These are phyloP conservation scores for Hygrocybe punicea DNA, from an alignment of 768 basidiomycete genomes.

Conservation along the genomic window DNA sequence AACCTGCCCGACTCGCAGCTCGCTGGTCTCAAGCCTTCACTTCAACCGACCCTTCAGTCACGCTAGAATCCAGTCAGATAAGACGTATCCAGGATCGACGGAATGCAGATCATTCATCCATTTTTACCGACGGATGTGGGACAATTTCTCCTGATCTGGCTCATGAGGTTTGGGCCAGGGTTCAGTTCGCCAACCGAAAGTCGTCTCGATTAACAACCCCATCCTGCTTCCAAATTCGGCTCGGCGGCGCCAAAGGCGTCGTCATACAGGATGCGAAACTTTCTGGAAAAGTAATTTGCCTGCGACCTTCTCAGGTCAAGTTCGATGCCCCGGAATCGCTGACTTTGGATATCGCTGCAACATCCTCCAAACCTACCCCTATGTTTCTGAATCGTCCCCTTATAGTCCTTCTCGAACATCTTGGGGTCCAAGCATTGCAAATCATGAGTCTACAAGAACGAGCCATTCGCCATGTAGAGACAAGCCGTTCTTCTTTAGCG, in stretches of 20 bases:
- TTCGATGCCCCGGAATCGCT: conserved; percentile 38
- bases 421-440: conserved; percentile 42
- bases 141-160: conserved; percentile 40
- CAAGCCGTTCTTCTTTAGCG: conserved; percentile 26
- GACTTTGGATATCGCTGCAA: conserved; percentile 48
- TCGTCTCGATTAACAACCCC: conserved; percentile 23
- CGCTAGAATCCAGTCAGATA: conserved; percentile 37
- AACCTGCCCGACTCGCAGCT: conserved; percentile 51
- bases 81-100: conserved; percentile 25
- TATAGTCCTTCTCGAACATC: conserved; percentile 48
- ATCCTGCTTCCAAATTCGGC: conserved; percentile 44
- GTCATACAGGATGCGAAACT: conserved; percentile 42
- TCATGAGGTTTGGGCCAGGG: conserved; percentile 33
- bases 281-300: conserved; percentile 31
- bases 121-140: conserved; percentile 55
- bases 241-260: conserved; percentile 49
- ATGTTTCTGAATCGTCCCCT: conserved; percentile 48
- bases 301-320: conserved; percentile 48
- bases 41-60: conserved; percentile 46
- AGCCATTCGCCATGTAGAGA: conserved; percentile 16
- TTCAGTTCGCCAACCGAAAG: conserved; percentile 27
- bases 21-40: conserved; percentile 55
- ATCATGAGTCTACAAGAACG: conserved; percentile 31
- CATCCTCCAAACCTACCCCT: conserved; percentile 41
- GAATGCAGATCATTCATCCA: conserved; percentile 20